Conservation (phyloP, 1,139 yeast genomes). For the Yamadazyma dushanensis region DNA sequence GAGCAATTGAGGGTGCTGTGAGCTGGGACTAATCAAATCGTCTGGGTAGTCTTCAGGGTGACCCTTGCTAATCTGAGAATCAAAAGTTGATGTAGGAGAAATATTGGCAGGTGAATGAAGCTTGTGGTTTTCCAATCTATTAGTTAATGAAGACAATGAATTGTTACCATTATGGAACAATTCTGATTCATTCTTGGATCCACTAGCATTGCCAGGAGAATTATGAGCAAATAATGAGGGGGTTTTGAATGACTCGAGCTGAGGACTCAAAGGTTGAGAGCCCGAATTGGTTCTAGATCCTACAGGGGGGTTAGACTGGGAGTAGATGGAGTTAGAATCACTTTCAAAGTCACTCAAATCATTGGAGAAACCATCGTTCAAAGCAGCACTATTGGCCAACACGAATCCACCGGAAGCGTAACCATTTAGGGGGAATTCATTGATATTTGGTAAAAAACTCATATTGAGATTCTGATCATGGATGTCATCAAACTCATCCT, state of each 20-base stretch:
- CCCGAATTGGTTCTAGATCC: background rate
- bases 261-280: slow-evolving; percentile 12
- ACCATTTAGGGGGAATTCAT: slow-evolving; percentile 15
- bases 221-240: slow-evolving; percentile 14
- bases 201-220: background rate
- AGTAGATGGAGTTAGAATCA: slow-evolving; percentile 22
- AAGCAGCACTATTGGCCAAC: slow-evolving; percentile 19
- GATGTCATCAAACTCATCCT: slow-evolving; percentile 14
- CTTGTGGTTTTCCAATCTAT: slow-evolving; percentile 29
- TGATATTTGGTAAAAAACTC: slow-evolving; percentile 5
- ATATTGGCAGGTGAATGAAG: slow-evolving; percentile 25
- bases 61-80: slow-evolving; percentile 11
- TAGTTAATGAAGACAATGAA: slow-evolving; percentile 28
- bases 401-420: slow-evolving; percentile 24
- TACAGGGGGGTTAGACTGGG: slow-evolving; percentile 13
- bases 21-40: background rate
- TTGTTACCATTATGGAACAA: slow-evolving; percentile 9
- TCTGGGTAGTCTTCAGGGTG: background rate
- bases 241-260: slow-evolving; percentile 11
- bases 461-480: slow-evolving; percentile 11
- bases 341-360: slow-evolving; percentile 26
- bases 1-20: slow-evolving; percentile 10
- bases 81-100: slow-evolving; percentile 15
- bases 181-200: slow-evolving; percentile 6
- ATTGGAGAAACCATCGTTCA: slow-evolving; percentile 17